phyloP scores from a whole-genome alignment of 805 yeast genomes.

The Yarrowia bubula region DNA sequence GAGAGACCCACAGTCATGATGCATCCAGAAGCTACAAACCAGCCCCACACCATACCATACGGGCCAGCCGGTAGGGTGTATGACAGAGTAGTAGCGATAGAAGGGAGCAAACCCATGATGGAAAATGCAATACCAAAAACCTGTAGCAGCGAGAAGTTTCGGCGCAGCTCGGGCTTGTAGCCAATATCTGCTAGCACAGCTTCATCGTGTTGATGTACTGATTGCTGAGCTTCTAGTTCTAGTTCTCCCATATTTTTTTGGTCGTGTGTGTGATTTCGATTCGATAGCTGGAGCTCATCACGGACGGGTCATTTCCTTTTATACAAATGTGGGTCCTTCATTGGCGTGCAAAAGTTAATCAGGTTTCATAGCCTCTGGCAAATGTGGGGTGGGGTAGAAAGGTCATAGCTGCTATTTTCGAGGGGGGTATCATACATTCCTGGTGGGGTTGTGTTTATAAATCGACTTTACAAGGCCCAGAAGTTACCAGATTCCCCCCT shows the following conservation, averaged over 20 bases:
- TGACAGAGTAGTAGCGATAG: conserved; percentile 55
- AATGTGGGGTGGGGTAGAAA: not conserved
- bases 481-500: not conserved
- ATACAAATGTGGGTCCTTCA: not conserved
- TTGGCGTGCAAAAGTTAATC: not conserved
- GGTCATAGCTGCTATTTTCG: not conserved
- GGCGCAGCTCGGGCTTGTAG: conserved; percentile 63
- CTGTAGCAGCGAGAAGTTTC: conserved; percentile 60
- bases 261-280: not conserved
- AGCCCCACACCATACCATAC: conserved; percentile 68
- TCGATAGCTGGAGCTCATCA: not conserved
- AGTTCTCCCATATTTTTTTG: conserved; percentile 6
- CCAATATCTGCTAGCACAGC: conserved; percentile 53
- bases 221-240: conserved; percentile 10
- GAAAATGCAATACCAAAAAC: conserved; percentile 71
- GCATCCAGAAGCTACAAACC: conserved; percentile 60
- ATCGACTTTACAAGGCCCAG: not conserved
- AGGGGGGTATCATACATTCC: not conserved
- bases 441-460: not conserved
- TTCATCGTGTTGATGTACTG: conserved; percentile 2
- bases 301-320: not conserved
- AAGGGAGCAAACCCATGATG: conserved; percentile 64
- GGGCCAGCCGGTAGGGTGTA: conserved; percentile 63
- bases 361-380: not conserved
- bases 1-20: conserved; percentile 57